phyloP scores from a whole-genome alignment of 768 basidiomycete genomes.

The Termitomyces sp. region DNA sequence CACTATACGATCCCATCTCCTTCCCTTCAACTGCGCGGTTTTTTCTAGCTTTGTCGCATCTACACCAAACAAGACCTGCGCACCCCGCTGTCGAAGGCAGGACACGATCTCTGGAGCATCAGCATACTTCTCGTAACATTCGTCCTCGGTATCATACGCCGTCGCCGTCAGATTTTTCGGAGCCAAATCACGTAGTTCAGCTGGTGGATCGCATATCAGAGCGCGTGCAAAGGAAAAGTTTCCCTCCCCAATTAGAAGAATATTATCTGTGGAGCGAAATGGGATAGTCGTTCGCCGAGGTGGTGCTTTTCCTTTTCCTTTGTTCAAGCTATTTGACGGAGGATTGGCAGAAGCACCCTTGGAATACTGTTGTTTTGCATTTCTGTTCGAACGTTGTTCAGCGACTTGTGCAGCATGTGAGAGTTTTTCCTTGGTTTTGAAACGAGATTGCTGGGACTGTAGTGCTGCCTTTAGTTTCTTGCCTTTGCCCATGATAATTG shows the following conservation, averaged over 20 bases:
- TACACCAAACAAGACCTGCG: constrained; percentile 68
- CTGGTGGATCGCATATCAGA: constrained; percentile 46
- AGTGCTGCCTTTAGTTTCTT: constrained; percentile 67
- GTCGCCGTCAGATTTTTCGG: constrained; percentile 77
- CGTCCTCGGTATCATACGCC: constrained; percentile 73
- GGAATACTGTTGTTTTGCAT: constrained; percentile 10
- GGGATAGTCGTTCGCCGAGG: constrained; percentile 49
- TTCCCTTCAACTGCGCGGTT: constrained; percentile 47
- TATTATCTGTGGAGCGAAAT: constrained; percentile 56
- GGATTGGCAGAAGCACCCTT: constrained; percentile 10
- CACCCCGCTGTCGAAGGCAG: constrained; percentile 51
- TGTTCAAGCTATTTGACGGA: constrained; percentile 3
- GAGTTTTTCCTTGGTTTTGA: constrained; percentile 56
- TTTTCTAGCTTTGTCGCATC: constrained; percentile 81
- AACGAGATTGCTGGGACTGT: constrained; percentile 61
- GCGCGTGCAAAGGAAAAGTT: constrained; percentile 91
- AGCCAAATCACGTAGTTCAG: constrained; percentile 46
- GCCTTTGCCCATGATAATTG: constrained; percentile 32
- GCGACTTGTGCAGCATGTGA: constrained; percentile 45
- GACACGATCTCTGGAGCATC: constrained; percentile 57
- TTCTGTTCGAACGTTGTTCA: constrained; percentile 38
- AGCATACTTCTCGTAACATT: constrained; percentile 80
- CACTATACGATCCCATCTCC: constrained; percentile 71
- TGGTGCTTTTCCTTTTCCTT: constrained; percentile 34
- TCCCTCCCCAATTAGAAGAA: constrained; percentile 86